Base-by-base conservation (phyloP, 225 moss, liverwort and hornwort genomes). In the Pleurozium schreberi region DNA sequence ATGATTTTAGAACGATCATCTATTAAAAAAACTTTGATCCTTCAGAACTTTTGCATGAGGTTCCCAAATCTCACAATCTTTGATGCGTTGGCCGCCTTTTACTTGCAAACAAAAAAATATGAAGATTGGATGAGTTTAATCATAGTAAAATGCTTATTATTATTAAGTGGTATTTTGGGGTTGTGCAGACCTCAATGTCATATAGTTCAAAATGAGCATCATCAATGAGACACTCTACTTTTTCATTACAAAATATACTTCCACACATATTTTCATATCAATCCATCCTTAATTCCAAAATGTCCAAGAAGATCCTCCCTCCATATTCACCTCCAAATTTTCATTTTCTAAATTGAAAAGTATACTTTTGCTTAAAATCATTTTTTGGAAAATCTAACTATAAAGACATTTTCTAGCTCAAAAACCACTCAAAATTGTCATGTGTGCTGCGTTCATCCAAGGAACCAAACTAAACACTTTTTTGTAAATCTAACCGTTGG, bases 271-370 rank as follows among this genome's bases (percentile, higher is more conserved):
- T 79, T 27, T 18, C 27, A 57, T 27, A n/a, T 40, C 5, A 57
- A 28, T 40, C 14, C 28, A 55, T 10, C 20, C 8, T 20, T 75
- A 20, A 50, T 2, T 12, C 1, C 0, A 1, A 74, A 31, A 31
- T 74, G 31, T 1, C 4, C 0, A 31, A 19, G 4, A 3, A 2
- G 7, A 1, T 16, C 19, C 0, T 33, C 2, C 8, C 0, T 33
- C 8, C 12, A 50, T 20, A 50, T 33, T 75, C 13, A 34, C 13
- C 4, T 21, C 3, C 0, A 75, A 75, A 34, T 5, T 52, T 12
- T n/a, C 1, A 0, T 0, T 75, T 75, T 52, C 0, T 22, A 0
- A 75, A 50, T 19, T 50, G 5, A 50, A 45, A 50, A 31, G 13
- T 34, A 50, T 50, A 34, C 34, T 21, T 50, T 50, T 33, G 0